Conservation (phyloP, 2,329 filamentous ascomycete genomes). For the Fusarium xylarioides region DNA sequence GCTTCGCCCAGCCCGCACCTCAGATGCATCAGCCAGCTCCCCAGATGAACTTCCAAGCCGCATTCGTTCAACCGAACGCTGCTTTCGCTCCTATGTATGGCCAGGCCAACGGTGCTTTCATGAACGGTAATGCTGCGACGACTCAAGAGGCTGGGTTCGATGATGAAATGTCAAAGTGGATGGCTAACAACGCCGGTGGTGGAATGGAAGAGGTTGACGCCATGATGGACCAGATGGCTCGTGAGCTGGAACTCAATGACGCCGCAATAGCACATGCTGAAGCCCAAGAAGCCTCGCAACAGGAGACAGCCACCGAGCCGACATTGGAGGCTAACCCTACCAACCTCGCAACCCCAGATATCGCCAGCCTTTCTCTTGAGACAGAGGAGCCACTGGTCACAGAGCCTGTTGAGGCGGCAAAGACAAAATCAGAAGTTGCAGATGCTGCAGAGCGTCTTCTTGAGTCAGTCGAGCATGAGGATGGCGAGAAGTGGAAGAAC, state of each 20-base stretch:
- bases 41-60: conserved; percentile 44
- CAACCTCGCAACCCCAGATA: conserved; percentile 45
- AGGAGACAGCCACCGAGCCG: conserved; percentile 5
- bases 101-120: conserved; percentile 38
- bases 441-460: conserved; percentile 55
- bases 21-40: conserved; percentile 39
- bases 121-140: conserved; percentile 34
- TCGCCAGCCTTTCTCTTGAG: conserved; percentile 46
- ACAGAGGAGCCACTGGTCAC: conserved; percentile 19
- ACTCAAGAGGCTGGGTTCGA: conserved; percentile 51
- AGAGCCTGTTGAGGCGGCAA: conserved; percentile 27
- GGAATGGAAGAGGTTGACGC: conserved; percentile 53
- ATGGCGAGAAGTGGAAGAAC: conserved; percentile 58
- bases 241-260: conserved; percentile 52
- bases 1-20: conserved; percentile 32
- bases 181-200: conserved; percentile 47
- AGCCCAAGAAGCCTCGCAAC: conserved; percentile 4
- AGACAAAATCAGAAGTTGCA: conserved; percentile 50
- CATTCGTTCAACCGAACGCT: conserved; percentile 43
- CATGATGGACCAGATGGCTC: conserved; percentile 55
- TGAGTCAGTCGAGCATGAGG: conserved; percentile 55
- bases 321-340: conserved; percentile 2
- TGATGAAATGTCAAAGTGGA: conserved; percentile 54
- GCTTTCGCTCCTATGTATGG: conserved; percentile 45
- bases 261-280: conserved; percentile 40